Evolutionary conservation across 192 early-diverging fungal species (phyloP).

Genomic region (Podila clonocystis): DNA sequence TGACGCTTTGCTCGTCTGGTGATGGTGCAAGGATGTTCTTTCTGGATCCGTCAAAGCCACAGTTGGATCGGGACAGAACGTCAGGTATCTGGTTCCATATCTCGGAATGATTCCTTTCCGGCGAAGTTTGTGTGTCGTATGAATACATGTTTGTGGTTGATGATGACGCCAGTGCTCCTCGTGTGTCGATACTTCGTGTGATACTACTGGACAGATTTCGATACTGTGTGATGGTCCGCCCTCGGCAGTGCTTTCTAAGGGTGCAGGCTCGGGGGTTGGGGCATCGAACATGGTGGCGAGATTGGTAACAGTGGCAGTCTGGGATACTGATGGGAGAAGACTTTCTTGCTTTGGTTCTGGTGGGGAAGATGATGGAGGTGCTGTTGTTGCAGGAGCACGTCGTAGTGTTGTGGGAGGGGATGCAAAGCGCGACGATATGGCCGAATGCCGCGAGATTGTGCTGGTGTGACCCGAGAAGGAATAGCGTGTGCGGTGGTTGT

Average conservation of each 20-base stretch:
- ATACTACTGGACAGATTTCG: too few species aligned
- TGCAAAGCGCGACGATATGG: conserved; percentile 11
- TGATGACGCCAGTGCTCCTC: not conserved
- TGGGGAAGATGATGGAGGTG: not conserved
- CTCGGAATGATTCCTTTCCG: conserved; percentile 19
- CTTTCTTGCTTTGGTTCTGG: not conserved
- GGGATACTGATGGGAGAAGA: not conserved
- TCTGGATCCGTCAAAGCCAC: not conserved
- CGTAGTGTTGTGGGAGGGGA: conserved; percentile 10
- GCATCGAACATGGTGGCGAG: not conserved
- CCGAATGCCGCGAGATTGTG: conserved; percentile 34
- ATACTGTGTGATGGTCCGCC: not conserved
- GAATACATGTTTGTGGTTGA: not conserved
- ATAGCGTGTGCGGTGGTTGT: conserved; percentile 11
- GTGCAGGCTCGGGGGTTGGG: not conserved
- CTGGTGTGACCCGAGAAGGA: conserved; percentile 36
- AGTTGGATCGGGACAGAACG: not conserved
- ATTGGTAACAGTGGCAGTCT: not conserved
- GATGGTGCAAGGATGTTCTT: not conserved
- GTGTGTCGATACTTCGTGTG: too few species aligned
- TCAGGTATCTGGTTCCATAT: conserved; percentile 13
- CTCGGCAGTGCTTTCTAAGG: not conserved
- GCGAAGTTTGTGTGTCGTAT: conserved; percentile 3
- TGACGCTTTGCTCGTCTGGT: not conserved
- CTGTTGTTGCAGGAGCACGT: not conserved